Conservation (phyloP, 306 rosid genomes). For the Acacia acuminata region DNA sequence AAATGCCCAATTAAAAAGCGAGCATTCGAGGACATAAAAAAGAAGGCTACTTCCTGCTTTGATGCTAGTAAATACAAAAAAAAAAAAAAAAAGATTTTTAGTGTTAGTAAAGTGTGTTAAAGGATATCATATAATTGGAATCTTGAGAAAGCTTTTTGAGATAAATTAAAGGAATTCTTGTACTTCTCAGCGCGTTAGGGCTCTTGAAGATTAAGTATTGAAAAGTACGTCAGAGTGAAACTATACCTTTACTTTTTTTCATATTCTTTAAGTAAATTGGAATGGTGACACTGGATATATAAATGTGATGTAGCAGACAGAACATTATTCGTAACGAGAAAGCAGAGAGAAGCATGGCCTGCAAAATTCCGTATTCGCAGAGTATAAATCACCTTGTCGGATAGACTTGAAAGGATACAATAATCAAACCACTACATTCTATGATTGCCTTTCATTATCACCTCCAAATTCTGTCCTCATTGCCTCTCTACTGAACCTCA, state of each 20-base stretch:
- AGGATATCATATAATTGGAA: not conserved
- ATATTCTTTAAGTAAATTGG: not conserved
- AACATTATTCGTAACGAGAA: not conserved
- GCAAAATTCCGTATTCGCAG: constrained; percentile 2
- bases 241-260: not conserved
- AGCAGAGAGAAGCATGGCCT: not conserved
- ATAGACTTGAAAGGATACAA: constrained; percentile 15
- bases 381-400: constrained; percentile 27
- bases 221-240: not conserved
- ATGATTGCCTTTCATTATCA: constrained; percentile 42
- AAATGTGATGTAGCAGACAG: not conserved
- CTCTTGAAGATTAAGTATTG: not conserved
- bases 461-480: constrained; percentile 35
- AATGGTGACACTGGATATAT: not conserved
- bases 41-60: constrained; percentile 29
- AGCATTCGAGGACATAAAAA: not conserved
- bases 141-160: not conserved
- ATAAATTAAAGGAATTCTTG: no score
- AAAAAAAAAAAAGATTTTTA: constrained; percentile 28
- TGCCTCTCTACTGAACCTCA: constrained; percentile 38
- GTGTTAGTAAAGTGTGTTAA: not conserved
- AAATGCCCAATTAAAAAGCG: not conserved
- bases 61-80: constrained; percentile 21
- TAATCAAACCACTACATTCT: constrained; percentile 25
- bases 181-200: not conserved